Conservation (phyloP, 441 rosid genomes). For the Hura crepitans region DNA sequence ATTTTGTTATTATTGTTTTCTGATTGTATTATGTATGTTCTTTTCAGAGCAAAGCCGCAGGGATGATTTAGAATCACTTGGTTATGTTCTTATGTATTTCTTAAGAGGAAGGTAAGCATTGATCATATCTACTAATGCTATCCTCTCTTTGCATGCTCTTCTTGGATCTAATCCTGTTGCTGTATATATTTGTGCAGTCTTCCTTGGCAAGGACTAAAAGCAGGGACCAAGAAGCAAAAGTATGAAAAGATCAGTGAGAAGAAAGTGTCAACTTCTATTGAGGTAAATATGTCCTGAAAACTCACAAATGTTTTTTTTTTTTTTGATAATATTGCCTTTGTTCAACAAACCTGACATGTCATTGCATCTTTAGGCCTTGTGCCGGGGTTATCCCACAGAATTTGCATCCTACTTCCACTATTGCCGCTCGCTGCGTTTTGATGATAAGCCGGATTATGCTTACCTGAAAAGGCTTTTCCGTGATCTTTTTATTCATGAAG, state of each 20-base stretch:
- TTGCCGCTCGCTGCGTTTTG: conserved; percentile 87
- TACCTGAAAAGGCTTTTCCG: conserved; percentile 88
- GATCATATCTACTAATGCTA: neutral
- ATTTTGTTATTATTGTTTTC: conserved; percentile 8
- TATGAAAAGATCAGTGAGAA: conserved; percentile 87
- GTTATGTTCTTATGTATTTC: conserved; percentile 86
- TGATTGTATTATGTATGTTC: conserved; percentile 12
- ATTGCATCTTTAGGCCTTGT: conserved; percentile 55
- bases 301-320: neutral
- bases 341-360: conserved; percentile 20
- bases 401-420: conserved; percentile 97
- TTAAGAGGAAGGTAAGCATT: conserved; percentile 72
- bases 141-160: conserved; percentile 15
- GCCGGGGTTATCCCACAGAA: conserved; percentile 94
- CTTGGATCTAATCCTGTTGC: conserved; percentile 22
- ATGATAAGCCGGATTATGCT: conserved; percentile 94
- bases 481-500: conserved; percentile 97
- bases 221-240: conserved; percentile 92
- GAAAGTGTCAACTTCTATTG: conserved; percentile 81
- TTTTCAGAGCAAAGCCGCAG: conserved; percentile 82
- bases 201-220: conserved; percentile 96
- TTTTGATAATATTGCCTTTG: neutral
- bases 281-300: conserved; percentile 43
- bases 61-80: conserved; percentile 92
- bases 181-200: conserved; percentile 47